Base-by-base conservation (phyloP, 2,329 filamentous ascomycete species). In the Emergomyces africanus region DNA sequence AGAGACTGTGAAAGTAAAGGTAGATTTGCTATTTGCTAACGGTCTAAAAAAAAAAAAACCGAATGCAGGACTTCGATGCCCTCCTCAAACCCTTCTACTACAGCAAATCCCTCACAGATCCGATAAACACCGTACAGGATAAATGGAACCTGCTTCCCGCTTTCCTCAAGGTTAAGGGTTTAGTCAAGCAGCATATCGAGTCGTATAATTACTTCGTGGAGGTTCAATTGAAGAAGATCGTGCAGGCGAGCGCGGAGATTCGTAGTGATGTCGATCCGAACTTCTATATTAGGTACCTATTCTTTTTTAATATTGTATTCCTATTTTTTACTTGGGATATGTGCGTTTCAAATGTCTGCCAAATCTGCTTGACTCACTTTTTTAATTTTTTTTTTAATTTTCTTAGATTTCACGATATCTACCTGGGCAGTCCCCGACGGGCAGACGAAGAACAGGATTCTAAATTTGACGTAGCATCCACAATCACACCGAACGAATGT, bases 181-280 rank as follows among this genome's bases (percentile, higher is more conserved):
- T 96, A 60, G 91, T 96, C 57, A 96, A 96, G 74, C 92, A 97
- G 78, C 91, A 96, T 73, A 92, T 96, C 70, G 95, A 99, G 77
- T 97, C 94, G 28, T 99, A 95, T 80, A 96, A 99, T 76, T 96
- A 94, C 76, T 97, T 99, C 67, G 88, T 96, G 65, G 90, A 99
- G 66, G 88, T 95, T 59, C 91, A 97, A 71, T 85, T 99, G 72
- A 96, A 96, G 76, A 91, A 96, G 68, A 99, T 99, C 66, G 87
- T 99, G 65, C 86, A 89, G 70, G 89, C 92, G 57, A 97, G 96
- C 71, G 85, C 87, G 54, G 87, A 85, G 46, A 88, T 99, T 63
- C 84, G 88, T 65, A 96, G 91, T 73, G 92, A 97, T 78, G 88
- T 94, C 51, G 90, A 97, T 69, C 88, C 88, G 64, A 88, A 87